phyloP scores from a whole-genome alignment of 352 stramenopile genomes.

The Globisporangium echinulatum region DNA sequence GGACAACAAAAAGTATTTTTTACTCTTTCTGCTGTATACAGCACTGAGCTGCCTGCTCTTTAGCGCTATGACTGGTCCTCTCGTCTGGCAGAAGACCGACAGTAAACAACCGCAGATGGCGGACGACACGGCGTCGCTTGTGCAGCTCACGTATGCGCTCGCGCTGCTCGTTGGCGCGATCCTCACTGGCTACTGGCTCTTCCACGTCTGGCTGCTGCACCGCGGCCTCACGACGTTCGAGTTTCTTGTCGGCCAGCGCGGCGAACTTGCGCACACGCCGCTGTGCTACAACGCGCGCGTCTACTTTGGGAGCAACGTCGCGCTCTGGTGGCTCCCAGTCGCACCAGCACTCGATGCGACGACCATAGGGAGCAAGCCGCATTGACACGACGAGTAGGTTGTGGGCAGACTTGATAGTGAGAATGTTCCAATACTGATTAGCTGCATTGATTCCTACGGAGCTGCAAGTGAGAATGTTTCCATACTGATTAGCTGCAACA shows the following conservation, averaged over 20 bases:
- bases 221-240: constrained; percentile 73
- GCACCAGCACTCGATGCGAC: constrained; percentile 26
- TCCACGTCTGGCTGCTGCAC: constrained; percentile 68
- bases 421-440: too few species aligned
- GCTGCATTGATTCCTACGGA: too few species aligned
- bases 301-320: constrained; percentile 56
- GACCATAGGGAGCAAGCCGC: constrained; percentile 17
- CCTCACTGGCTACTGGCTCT: constrained; percentile 61
- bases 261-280: constrained; percentile 39
- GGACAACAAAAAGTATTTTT: constrained; percentile 81
- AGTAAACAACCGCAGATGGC: neutral
- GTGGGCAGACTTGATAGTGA: too few species aligned
- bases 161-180: constrained; percentile 46
- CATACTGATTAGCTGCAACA: too few species aligned
- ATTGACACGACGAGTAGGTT: neutral
- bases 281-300: constrained; percentile 47
- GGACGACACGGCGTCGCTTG: constrained; percentile 16
- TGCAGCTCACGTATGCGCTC: constrained; percentile 46
- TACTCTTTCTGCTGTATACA: constrained; percentile 79
- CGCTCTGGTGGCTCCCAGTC: constrained; percentile 55
- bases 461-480: too few species aligned
- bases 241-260: constrained; percentile 42
- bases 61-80: constrained; percentile 26
- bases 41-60: constrained; percentile 58
- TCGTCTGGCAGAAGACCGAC: constrained; percentile 18